Evolutionary conservation across 2,329 filamentous ascomycete genomes (phyloP), one percentile per base, ranked within the genome.

Genomic region (Helminthosporium solani): DNA sequence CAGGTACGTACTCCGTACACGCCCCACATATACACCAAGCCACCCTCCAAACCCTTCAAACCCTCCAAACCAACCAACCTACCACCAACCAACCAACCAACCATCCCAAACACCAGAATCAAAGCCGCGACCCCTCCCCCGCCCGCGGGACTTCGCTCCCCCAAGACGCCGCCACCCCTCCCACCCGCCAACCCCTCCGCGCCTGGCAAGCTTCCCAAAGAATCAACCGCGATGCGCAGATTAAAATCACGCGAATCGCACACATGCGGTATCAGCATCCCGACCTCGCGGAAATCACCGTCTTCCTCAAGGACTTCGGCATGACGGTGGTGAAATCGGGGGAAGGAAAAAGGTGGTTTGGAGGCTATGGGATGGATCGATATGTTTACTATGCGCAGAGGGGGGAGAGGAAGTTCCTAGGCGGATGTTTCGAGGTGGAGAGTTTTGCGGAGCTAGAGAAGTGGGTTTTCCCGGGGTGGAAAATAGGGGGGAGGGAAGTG

Each of bases 351-450:
- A 77, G 79, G 25, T 86, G 80, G 70, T 84, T 78, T 63, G 77
- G 80, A 33, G 83, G 83, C 15, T 85, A 84, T 57, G 81, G 83
- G 12, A 68, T 67, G 6, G 81, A 85, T 54, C 80, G 81, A 11
- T 84, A 81, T 60, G 70, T 83, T 2, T 73, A 84, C 35, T 82
- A 79, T 52, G 75, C 80, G 38, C 72, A 74, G 47, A 70, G 71
- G 40, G 74, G 77, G 1, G 66, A 74, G 59, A 70, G 66, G 47
- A 78, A 73, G 45, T 86, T 85, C 57, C 73, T 77, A 5, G 83
- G 83, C 2, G 75, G 76, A 0, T 79, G 75, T 1, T 85, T 82
- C 51, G 78, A 76, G 28, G 83, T 85, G 5, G 78, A 79, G 50
- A 75, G 73, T 5, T 71, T 77, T 54, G 76, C 75, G 2, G 81